phyloP scores from a whole-genome alignment of 2,329 filamentous ascomycete species.

The Cryphonectria japonica region DNA sequence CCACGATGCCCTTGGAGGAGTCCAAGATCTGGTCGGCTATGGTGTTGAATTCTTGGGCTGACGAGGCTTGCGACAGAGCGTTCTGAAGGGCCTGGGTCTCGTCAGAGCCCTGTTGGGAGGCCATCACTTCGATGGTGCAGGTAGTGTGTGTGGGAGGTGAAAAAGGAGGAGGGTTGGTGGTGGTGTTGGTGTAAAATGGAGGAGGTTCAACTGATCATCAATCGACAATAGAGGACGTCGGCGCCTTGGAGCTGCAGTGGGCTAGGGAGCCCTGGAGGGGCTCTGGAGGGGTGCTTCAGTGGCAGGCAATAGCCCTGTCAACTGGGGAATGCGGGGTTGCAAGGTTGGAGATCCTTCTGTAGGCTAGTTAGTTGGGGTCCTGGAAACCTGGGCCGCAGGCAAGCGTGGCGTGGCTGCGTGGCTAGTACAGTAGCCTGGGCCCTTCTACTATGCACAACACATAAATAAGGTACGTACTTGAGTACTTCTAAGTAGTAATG shows the following conservation, averaged over 20 bases:
- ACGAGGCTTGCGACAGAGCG: slow-evolving; percentile 23
- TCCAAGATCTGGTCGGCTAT: slow-evolving; percentile 70
- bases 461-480: no score
- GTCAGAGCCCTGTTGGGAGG: slow-evolving; percentile 25
- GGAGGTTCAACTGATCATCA: background rate
- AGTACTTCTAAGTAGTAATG: no score
- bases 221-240: background rate
- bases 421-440: no score
- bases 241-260: background rate
- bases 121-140: slow-evolving; percentile 13
- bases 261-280: background rate
- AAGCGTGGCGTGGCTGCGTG: no score
- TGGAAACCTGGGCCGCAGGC: background rate
- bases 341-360: background rate
- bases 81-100: slow-evolving; percentile 24
- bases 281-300: background rate
- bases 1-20: slow-evolving; percentile 75
- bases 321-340: background rate
- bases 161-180: background rate
- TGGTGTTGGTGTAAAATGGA: background rate
- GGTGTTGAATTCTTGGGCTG: slow-evolving; percentile 63
- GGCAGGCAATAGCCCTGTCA: slow-evolving; percentile 1
- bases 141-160: background rate
- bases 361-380: background rate
- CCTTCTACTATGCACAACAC: no score